Base-by-base conservation (phyloP, 139 green algal species). In the Micractinium sp. region DNA sequence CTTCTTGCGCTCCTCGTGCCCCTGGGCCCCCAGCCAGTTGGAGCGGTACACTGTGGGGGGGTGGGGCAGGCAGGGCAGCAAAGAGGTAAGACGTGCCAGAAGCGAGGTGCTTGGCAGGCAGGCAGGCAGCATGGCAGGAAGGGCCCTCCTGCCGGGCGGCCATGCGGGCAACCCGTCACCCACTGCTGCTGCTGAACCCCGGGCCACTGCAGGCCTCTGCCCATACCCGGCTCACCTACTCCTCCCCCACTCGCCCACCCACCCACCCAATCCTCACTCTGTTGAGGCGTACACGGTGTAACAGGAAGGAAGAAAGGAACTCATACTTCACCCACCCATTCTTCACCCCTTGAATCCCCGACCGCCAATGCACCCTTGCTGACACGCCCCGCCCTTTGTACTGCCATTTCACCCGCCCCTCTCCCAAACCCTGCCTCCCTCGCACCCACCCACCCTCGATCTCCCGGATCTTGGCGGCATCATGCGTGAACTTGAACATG, bases 1-100 rank as follows among this genome's bases (percentile, higher is more conserved):
- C 85, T 84, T 85, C 85, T 89, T 89, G 35, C 85, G 53, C 33
- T 89, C 85, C 53, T 89, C 75, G 31, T 89, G 85, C 16, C 85
- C 85, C 27, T 76, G 25, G 2, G 85, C 85, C 0, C 85, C 85
- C 75, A 85, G 74, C 85, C 85, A 89, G 85, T 89, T 89, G 85
- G 31, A 66, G 33, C 85, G 85, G 85, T 85, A 89, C 0, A 89
- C 85, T 84, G 83, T 66, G 66, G 38, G 15, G 22, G 9, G 61
- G 35, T 25, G 60, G 63, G 63, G 63, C 63, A 25, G 22, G 63
- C 4, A 5, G 63, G 63, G 14, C 63, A 27, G 22, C 63, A 5
- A 71, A 71, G 63, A 23, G 63, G 20, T 71, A 27, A 22, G 14
- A 3, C n/a, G 33, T 41, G 67, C 27, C 7, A 27, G 3, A 76